Percentiles rank a stretch among this genome's conserved stretches.
phyloP scores from a whole-genome alignment of 2,329 filamentous ascomycete species.

The Phyllosticta citrichinensis region DNA sequence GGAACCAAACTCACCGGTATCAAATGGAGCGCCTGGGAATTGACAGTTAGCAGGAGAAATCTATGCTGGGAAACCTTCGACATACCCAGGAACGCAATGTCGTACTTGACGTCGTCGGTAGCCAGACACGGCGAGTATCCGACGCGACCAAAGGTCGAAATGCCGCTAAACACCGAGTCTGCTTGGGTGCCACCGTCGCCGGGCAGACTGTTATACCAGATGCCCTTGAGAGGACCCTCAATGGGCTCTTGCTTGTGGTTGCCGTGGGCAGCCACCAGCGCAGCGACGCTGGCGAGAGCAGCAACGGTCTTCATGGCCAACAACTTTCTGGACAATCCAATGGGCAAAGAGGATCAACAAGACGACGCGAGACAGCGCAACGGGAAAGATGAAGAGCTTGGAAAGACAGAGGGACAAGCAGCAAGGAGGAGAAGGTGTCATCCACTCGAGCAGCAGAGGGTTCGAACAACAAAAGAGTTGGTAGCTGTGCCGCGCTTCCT shows the following conservation, averaged over 20 bases:
- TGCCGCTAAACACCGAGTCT: conserved; percentile 80
- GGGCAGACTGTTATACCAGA: conserved; percentile 78
- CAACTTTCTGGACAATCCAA: background rate
- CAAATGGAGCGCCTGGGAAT: conserved; percentile 61
- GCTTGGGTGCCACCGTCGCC: conserved; percentile 78
- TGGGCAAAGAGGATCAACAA: background rate
- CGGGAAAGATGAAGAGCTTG: background rate
- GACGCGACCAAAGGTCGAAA: conserved; percentile 73
- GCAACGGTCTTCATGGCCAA: conserved; percentile 6
- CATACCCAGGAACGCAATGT: conserved; percentile 75
- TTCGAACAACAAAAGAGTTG: background rate
- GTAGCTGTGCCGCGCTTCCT: background rate
- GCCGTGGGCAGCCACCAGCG: conserved; percentile 49
- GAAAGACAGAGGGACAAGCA: background rate
- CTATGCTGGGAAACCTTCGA: background rate
- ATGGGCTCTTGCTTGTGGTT: conserved; percentile 50
- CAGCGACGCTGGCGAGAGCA: conserved; percentile 33
- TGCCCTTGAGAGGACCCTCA: conserved; percentile 57
- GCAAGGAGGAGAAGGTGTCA: background rate
- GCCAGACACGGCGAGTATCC: conserved; percentile 68
- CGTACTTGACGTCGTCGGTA: conserved; percentile 61
- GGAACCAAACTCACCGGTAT: conserved; percentile 47
- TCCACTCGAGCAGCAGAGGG: background rate
- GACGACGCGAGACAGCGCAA: background rate
- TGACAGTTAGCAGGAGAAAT: background rate